Conservation (phyloP, 139 green algal species). For the Mesostigma viride region DNA sequence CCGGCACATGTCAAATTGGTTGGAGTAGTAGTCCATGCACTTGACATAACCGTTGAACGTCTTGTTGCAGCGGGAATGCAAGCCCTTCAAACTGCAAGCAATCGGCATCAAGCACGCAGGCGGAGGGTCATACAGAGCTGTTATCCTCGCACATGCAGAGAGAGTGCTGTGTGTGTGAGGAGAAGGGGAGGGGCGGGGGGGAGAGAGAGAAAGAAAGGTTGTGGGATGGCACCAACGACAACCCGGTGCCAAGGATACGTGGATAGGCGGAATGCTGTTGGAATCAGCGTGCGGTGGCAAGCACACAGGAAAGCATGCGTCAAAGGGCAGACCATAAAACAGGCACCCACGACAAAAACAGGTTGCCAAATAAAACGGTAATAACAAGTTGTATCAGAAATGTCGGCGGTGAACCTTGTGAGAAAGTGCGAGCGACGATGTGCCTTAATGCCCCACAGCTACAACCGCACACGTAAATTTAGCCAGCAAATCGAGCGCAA, state of each 20-base stretch:
- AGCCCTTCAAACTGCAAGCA: conserved; percentile 20
- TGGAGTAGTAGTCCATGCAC: conserved; percentile 33
- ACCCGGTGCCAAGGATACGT: background rate
- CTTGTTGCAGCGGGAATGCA: conserved; percentile 9
- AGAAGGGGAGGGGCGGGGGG: no score
- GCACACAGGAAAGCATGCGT: no score
- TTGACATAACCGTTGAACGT: conserved; percentile 25
- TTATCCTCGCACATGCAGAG: no score
- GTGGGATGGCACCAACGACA: background rate
- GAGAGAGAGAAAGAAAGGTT: background rate
- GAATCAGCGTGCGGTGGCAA: no score
- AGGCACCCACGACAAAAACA: no score
- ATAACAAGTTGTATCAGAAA: no score
- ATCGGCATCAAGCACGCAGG: background rate
- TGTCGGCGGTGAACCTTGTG: no score
- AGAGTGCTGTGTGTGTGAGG: no score
- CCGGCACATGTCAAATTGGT: conserved; percentile 26
- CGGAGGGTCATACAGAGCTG: background rate
- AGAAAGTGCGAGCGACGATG: no score
- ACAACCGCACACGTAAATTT: background rate
- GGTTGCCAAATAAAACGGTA: no score
- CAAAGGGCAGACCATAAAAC: no score
- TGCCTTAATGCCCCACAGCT: no score
- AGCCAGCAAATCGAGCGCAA: background rate
- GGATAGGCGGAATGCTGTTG: background rate